Percentiles rank a stretch among this genome's conserved stretches.
These are phyloP conservation scores for Echinosphaeria canescens DNA, from an alignment of 2,329 filamentous ascomycete species.

Conservation along the genomic window DNA sequence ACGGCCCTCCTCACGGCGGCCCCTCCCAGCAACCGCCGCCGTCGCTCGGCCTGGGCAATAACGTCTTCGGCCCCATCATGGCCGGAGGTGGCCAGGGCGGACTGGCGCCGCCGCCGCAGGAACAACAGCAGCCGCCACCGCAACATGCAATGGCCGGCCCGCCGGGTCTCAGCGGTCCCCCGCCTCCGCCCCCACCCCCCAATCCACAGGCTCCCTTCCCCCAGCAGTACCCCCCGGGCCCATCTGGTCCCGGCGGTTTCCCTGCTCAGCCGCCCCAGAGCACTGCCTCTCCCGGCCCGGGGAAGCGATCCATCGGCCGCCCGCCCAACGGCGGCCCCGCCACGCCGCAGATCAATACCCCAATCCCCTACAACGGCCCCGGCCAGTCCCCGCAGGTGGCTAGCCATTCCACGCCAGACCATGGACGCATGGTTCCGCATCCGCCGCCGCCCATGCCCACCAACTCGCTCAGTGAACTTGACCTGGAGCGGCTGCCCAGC, in stretches of 20 bases:
- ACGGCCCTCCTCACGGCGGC: conserved; percentile 50
- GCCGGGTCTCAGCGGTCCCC: conserved; percentile 36
- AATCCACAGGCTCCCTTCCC: conserved; percentile 51
- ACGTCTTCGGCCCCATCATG: conserved; percentile 93
- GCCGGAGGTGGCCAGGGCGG: conserved; percentile 68
- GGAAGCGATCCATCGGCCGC: conserved; percentile 48
- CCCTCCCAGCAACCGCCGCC: conserved; percentile 73
- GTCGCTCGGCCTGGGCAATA: conserved; percentile 75
- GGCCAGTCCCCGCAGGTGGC: conserved; percentile 64
- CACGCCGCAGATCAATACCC: conserved; percentile 80
- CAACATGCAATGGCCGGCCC: conserved; percentile 60
- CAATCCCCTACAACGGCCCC: conserved; percentile 66
- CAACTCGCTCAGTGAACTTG: conserved; percentile 62
- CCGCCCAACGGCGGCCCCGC: conserved; percentile 43
- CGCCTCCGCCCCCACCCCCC: conserved; percentile 34
- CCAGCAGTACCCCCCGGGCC: conserved; percentile 40
- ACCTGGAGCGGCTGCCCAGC: conserved; percentile 65
- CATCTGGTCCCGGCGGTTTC: conserved; percentile 42
- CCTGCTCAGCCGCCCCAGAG: conserved; percentile 64
- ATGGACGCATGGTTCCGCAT: conserved; percentile 21
- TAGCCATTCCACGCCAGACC: conserved; percentile 62
- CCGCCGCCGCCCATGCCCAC: conserved; percentile 8
- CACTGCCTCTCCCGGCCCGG: conserved; percentile 71
- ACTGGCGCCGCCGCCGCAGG: conserved; percentile 43
- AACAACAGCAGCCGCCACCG: conserved; percentile 26